Conservation (phyloP, 208 protist genomes). For the Acanthamoeba royreba region DNA sequence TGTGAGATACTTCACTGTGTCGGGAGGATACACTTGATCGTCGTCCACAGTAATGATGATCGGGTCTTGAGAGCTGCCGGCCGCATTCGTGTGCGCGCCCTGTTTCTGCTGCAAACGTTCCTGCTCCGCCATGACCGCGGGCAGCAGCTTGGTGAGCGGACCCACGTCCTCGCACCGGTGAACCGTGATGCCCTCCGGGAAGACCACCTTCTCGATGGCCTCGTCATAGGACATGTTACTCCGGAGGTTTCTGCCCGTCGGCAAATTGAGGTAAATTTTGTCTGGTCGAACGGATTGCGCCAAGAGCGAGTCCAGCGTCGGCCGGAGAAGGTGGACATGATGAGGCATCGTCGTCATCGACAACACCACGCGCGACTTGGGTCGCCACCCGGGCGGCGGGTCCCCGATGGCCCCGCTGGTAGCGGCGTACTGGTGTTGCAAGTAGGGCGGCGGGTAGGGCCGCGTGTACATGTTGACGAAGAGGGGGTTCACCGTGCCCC, state of each 20-base stretch:
- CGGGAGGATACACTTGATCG: neutral
- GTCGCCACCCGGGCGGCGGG: neutral
- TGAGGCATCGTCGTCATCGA: neutral
- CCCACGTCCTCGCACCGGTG: neutral
- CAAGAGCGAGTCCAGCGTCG: neutral
- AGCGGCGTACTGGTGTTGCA: neutral
- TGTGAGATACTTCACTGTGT: neutral
- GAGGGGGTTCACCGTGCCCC: neutral
- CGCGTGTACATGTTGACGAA: neutral
- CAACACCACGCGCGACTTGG: neutral
- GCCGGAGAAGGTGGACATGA: neutral
- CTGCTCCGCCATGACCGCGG: neutral
- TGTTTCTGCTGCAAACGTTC: too few relatives aligned
- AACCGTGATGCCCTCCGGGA: neutral
- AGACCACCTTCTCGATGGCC: neutral
- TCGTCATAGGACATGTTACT: constrained; percentile 5
- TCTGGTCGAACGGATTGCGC: neutral
- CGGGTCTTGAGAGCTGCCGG: neutral
- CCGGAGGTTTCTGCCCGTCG: neutral
- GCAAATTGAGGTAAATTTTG: constrained; percentile 29
- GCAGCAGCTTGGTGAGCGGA: neutral
- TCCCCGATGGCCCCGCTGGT: neutral
- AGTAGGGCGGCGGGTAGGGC: neutral
- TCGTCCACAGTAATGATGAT: constrained; percentile 23
- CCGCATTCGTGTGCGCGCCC: too few relatives aligned